Base-by-base conservation (phyloP, 169 alveolate genomes). In the Eimeria sp. region DNA sequence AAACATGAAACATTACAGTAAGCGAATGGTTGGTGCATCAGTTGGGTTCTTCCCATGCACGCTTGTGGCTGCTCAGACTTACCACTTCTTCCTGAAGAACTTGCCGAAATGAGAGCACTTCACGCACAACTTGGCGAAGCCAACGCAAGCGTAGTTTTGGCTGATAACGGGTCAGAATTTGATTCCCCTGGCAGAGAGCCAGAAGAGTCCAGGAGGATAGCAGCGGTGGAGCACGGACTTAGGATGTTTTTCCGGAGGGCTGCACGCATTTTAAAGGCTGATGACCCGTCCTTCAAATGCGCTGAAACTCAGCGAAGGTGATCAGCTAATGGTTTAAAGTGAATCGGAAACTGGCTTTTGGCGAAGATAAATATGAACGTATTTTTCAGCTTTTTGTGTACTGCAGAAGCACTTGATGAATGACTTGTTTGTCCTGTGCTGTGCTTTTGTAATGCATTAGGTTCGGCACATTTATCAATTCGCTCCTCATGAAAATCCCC, bases 401-500 rank as follows among this genome's bases (percentile, higher is more conserved):
- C 20, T n/a, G 77, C 77, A 66, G 46, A 56, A 56, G 3, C 46
- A n/a, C 6, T 66, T n/a, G 18, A 9, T 30, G 46, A 66, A 30
- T 16, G 27, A 33, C 13, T 27, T 27, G 54, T 71, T 6, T 77
- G 30, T 16, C 56, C 2, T 25, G 66, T 14, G 0, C 0, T 85
- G 80, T 43, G 60, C 25, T 6, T 37, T 30, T 6, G 37, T 60
- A 33, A 6, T 52, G 37, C 27, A 2, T 33, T 30, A 88, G 95
- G 56, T 88, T 88, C 23, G 74, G 85, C 30, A 68, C 83, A 11
- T 94, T 94, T 54, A 71, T 74, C 56, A 94, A 83, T 52, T 94
- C 96, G 37, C 82, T 94, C 37, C 90, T 94, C 40, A 94, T 94
- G 96, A 85, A 72, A 52, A 94, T 94, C 71, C 96, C 96, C 58